Conservation (phyloP, 2,329 filamentous ascomycete genomes). For the Phialophora verrucosa region DNA sequence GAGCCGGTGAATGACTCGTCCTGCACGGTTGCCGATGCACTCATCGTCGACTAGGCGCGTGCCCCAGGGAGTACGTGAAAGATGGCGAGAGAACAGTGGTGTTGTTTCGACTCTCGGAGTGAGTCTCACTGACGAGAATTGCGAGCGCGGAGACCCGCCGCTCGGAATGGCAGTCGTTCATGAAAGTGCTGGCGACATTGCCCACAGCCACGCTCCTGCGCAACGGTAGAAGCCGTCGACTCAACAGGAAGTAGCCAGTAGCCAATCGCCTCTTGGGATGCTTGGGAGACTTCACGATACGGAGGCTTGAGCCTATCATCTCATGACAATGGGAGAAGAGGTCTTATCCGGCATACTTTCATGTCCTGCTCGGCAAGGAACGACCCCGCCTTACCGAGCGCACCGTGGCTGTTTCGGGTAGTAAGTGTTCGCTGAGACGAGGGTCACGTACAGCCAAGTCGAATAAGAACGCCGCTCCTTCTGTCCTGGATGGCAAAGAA, state of each 20-base stretch:
- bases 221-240: too few relatives aligned
- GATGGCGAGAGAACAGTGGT: neutral
- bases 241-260: neutral
- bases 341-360: neutral
- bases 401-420: neutral
- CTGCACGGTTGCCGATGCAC: neutral
- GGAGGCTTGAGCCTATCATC: neutral
- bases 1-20: neutral
- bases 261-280: neutral
- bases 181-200: neutral
- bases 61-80: neutral
- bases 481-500: neutral
- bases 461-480: neutral
- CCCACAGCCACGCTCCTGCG: neutral
- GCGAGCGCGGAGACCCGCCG: neutral
- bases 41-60: neutral
- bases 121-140: neutral
- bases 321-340: neutral
- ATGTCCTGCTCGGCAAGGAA: neutral
- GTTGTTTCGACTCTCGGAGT: neutral
- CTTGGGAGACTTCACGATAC: neutral
- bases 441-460: neutral
- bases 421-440: neutral
- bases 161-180: neutral
- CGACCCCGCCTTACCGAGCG: neutral